phyloP scores from a whole-genome alignment of 2,329 filamentous ascomycete genomes.

The Tothia fuscella region DNA sequence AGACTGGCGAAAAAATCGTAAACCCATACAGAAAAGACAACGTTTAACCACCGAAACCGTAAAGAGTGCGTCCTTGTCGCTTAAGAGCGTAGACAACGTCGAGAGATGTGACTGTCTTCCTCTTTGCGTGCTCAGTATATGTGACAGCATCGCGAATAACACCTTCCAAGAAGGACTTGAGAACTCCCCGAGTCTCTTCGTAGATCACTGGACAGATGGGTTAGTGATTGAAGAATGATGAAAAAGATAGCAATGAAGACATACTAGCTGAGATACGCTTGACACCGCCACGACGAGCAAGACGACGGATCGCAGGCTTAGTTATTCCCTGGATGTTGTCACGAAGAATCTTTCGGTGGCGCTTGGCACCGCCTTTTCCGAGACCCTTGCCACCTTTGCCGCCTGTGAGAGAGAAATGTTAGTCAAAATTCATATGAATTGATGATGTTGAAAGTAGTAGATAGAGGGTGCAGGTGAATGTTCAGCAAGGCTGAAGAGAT shows the following conservation, averaged over 20 bases:
- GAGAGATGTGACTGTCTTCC: constrained; percentile 56
- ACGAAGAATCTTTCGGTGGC: constrained; percentile 97
- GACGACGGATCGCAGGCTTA: constrained; percentile 96
- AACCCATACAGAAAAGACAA: constrained; percentile 9
- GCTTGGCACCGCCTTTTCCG: constrained; percentile 97
- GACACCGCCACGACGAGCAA: constrained; percentile 97
- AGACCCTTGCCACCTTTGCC: constrained; percentile 96
- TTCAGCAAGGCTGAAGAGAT: too few relatives aligned
- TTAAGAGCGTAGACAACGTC: constrained; percentile 53
- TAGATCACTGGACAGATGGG: constrained; percentile 54
- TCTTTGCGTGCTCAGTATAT: constrained; percentile 75
- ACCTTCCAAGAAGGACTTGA: constrained; percentile 74
- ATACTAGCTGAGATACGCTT: constrained; percentile 98
- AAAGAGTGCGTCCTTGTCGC: constrained; percentile 53
- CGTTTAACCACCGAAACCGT: constrained; percentile 55
- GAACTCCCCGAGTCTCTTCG: constrained; percentile 70
- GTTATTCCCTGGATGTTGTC: constrained; percentile 99
- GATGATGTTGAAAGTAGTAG: not conserved
- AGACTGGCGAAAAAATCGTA: constrained; percentile 8
- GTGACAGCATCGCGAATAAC: constrained; percentile 71
- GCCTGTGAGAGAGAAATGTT: constrained; percentile 40
- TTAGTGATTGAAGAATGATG: constrained; percentile 14
- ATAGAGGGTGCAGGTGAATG: not conserved
- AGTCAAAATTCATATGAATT: constrained; percentile 1
- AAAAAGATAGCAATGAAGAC: constrained; percentile 21